Evolutionary conservation across 2,329 filamentous ascomycete species (phyloP), one percentile per base, ranked within the genome.

Genomic region (Phialocephala sp.): DNA sequence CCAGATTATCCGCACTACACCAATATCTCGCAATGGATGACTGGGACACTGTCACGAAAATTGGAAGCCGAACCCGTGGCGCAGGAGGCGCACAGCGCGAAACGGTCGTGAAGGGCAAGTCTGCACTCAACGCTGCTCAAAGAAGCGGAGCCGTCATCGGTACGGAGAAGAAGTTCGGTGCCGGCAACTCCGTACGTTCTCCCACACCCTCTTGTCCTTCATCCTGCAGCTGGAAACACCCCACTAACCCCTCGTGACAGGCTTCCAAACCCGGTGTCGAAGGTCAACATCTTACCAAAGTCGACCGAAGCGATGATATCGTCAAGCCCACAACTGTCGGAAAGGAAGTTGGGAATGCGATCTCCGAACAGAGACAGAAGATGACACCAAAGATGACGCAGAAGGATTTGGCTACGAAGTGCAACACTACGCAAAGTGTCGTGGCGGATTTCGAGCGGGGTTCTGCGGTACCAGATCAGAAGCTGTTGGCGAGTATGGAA

Each of bases 301-400:
- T 99, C 80, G 95, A 98, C 85, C 94, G 94, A 73, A 90, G 89
- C 78, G 94, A 98, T 84, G 95, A 97, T 79, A 97, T 97, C 82
- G 90, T 98, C 81, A 97, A 97, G 84, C 94, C 93, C 77, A 97
- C 97, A 83, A 96, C 93, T 56, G 85, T 97, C 66, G 93, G 93
- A 77, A 85, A 86, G 76, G 84, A 87, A 64, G 92, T 98, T 71
- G 93, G 91, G 75, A 88, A 92, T 72, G 91, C 90, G 71, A 97
- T 98, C 82, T 86, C 88, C 75, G 86, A 90, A 76, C 87, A 91
- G 63, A 91, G 95, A 71, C 89, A 88, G 77, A 88, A 90, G 77
- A 89, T 92, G 78, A 91, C 91, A 80, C 93, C 94, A 80, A 95
- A 97, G 83, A 94, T 98, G 92, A 96, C 94, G 64, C 95, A 98